These are phyloP conservation scores for Lipomyces kockii DNA, from an alignment of 805 yeast species.

Conservation along the genomic window DNA sequence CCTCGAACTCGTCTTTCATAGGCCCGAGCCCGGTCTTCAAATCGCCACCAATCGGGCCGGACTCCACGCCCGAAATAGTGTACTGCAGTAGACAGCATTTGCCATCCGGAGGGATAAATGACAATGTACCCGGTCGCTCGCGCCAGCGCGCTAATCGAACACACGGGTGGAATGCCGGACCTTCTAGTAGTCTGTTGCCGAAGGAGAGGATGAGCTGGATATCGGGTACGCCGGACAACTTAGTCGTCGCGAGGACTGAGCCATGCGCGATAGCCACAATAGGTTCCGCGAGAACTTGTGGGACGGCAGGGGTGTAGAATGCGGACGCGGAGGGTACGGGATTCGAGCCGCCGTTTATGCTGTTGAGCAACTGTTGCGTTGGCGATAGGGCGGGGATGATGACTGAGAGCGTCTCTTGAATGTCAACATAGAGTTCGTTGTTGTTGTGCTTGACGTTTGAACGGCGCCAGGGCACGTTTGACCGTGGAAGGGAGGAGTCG, in stretches of 20 bases:
- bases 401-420: slow-evolving; percentile 58
- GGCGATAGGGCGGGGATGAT: slow-evolving; percentile 35
- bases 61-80: slow-evolving; percentile 53
- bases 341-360: slow-evolving; percentile 10
- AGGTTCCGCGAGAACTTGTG: slow-evolving; percentile 38
- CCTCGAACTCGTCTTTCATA: slow-evolving; percentile 64
- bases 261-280: slow-evolving; percentile 58
- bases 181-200: slow-evolving; percentile 29
- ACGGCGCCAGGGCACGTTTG: slow-evolving; percentile 76
- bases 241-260: slow-evolving; percentile 62
- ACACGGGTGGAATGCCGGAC: slow-evolving; percentile 73
- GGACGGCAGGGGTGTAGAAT: slow-evolving; percentile 38
- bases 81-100: slow-evolving; percentile 44
- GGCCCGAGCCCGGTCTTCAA: slow-evolving; percentile 59
- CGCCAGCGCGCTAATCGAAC: slow-evolving; percentile 62
- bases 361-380: slow-evolving; percentile 23
- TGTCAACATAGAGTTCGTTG: slow-evolving; percentile 86
- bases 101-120: slow-evolving; percentile 91
- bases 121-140: slow-evolving; percentile 52
- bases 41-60: slow-evolving; percentile 64
- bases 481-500: slow-evolving; percentile 34
- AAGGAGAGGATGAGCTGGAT: slow-evolving; percentile 59
- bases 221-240: slow-evolving; percentile 78
- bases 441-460: slow-evolving; percentile 70
- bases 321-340: slow-evolving; percentile 37